phyloP scores from a whole-genome alignment of 257 asterid species.

The Buddleja alternifolia region DNA sequence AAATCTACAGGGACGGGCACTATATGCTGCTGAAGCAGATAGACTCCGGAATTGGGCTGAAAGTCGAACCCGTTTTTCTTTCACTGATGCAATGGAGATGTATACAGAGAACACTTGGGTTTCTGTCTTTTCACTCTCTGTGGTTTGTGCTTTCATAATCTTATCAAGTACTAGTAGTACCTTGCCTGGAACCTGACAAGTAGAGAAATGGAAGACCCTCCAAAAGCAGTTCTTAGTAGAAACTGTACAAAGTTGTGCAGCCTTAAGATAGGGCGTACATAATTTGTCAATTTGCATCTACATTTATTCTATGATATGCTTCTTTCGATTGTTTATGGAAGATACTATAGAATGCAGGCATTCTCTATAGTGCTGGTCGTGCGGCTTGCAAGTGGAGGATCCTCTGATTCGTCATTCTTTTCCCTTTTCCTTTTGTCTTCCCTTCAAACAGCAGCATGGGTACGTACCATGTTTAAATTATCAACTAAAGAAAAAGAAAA shows the following conservation, averaged over 20 bases:
- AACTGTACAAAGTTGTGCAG: constrained; percentile 9
- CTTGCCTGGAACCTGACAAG: constrained; percentile 56
- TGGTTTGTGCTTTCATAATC: constrained; percentile 94
- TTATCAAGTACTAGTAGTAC: constrained; percentile 76
- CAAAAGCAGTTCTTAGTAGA: not conserved
- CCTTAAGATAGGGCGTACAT: constrained; percentile 10
- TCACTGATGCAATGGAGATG: constrained; percentile 98
- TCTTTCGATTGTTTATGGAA: not conserved
- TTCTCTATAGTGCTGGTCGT: not conserved
- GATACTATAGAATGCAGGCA: not conserved
- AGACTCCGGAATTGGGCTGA: constrained; percentile 98
- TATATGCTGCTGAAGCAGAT: constrained; percentile 97
- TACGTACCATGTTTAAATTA: not conserved
- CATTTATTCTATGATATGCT: not conserved
- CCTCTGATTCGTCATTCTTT: not conserved
- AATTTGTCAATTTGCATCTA: constrained; percentile 22
- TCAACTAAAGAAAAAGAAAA: not conserved
- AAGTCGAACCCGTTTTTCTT: constrained; percentile 83
- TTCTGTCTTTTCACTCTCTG: constrained; percentile 91
- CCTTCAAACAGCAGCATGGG: not conserved
- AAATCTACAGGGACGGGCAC: constrained; percentile 76
- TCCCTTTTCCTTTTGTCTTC: not conserved
- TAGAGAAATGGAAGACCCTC: not conserved
- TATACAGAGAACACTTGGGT: constrained; percentile 96
- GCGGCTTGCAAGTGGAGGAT: not conserved